Conservation (phyloP, 1,139 yeast genomes). For the Magnusiomyces ingens region DNA sequence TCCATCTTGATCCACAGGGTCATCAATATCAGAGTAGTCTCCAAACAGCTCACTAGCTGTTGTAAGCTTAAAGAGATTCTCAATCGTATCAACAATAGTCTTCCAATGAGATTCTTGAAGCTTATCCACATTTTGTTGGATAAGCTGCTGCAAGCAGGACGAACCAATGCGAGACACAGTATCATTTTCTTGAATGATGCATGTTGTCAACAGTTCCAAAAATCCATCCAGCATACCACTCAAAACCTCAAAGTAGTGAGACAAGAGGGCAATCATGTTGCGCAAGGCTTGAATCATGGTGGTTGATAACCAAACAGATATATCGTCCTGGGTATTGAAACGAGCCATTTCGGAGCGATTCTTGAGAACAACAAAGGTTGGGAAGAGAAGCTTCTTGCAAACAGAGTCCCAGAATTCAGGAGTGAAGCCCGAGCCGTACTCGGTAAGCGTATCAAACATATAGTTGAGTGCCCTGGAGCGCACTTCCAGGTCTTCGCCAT, state of each 20-base stretch:
- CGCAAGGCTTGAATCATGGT: slow-evolving; percentile 93
- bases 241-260: slow-evolving; percentile 70
- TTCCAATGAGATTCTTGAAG: slow-evolving; percentile 68
- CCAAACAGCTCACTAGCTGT: slow-evolving; percentile 81
- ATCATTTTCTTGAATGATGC: slow-evolving; percentile 95
- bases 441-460: slow-evolving; percentile 73
- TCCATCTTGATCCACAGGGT: slow-evolving; percentile 10
- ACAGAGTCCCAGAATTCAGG: slow-evolving; percentile 75
- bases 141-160: slow-evolving; percentile 72
- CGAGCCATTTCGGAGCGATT: slow-evolving; percentile 69
- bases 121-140: slow-evolving; percentile 64
- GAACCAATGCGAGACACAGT: slow-evolving; percentile 93
- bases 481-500: slow-evolving; percentile 90
- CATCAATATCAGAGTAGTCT: slow-evolving; percentile 25
- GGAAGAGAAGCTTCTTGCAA: slow-evolving; percentile 74
- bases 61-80: slow-evolving; percentile 65
- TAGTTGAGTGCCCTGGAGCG: slow-evolving; percentile 80
- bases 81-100: slow-evolving; percentile 57
- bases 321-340: slow-evolving; percentile 64
- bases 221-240: slow-evolving; percentile 70
- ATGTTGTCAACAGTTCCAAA: slow-evolving; percentile 67
- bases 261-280: slow-evolving; percentile 75
- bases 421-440: slow-evolving; percentile 72
- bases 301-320: slow-evolving; percentile 93
- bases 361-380: slow-evolving; percentile 76